Evolutionary conservation across 2,329 filamentous ascomycete genomes (phyloP), one percentile per base, ranked within the genome.

Genomic region (Ploettnerulaceae sp.): DNA sequence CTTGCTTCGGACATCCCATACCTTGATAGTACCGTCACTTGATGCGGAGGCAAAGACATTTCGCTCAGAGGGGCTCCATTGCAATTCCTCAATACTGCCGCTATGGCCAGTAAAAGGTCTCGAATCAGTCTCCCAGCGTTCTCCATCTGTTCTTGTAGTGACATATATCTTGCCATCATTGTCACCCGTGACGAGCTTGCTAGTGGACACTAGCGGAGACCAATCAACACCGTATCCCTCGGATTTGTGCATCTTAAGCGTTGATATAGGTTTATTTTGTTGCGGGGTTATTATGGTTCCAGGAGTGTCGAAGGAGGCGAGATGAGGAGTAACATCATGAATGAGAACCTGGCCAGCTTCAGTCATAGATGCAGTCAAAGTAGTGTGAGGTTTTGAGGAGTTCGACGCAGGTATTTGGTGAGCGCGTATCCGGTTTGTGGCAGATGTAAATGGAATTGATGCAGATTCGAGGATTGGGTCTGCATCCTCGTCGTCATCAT

Each of bases 141-240:
- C 93, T 49, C 87, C 89, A 62, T 93, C 87, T 40, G 84, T 90
- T 47, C 88, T 78, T 6, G 88, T 89, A 1, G 91, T 96, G 50
- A 83, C 75, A 68, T 89, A 97, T 64, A 98, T 96, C 51, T 85
- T 73, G 49, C 93, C 93, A 56, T 90, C 77, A 63, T 90, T 89
- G 68, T 98, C 93, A 54, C 93, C 93, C 0, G 91, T 96, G 35
- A 95, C 70, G 3, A 98, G 81, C 68, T 91, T 93, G 49, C 90
- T 90, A 36, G 82, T 77, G 0, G 89, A 80, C 35, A 87, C 76
- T 7, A 88, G 66, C 1, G 89, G 86, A 20, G 90, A 95, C 93
- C 93, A 98, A 69, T 96, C 93, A n/a, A 98, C 69, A 0, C 89
- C 93, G 66, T 97, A 98, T 38, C 93, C 93, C 72, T 98, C 93